Base-by-base conservation (phyloP, 345 rosid species). In the Corchorus capsularis region DNA sequence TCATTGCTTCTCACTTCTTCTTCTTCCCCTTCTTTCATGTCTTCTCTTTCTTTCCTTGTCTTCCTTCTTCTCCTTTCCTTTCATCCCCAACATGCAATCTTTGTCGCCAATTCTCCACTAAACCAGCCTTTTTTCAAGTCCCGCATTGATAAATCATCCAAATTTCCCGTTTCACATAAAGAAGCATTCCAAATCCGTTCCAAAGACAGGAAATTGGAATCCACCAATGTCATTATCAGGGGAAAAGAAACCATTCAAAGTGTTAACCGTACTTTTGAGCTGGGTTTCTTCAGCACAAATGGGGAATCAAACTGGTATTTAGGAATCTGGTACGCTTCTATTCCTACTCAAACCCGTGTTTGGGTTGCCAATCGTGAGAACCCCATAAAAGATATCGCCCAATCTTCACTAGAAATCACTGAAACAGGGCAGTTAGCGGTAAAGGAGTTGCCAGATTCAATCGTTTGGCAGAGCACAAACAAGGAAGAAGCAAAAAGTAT, bases 361-460 rank as follows among this genome's bases (percentile, higher is more conserved):
- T 90, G 90, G 93, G 89, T 89, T 20, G 93, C 89, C 8, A 87
- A 89, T 72, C 86, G 90, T 8, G 87, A 75, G 17, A 82, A 66
- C 4, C 86, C 88, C 72, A 65, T 82, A 8, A 45, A 78, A 49
- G 79, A 86, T 46, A 61, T 76, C 37, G 15, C 80, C 15, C 69
- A 77, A 15, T 64, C 86, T 17, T 66, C 81, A 10, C 71, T 88
- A 0, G 60, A 78, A 69, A 57, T 87, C 71, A 68, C 81, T 0
- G 79, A 49, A 17, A 37, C 46, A 7, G 89, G 91, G 52, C 74
- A 56, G 41, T 61, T 90, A 17, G 86, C 82, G 0, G 68, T 88
- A 75, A 78, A 35, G 60, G 90, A 84, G 43, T 81, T 83, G 5
- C 73, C 61, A 7, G 71, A 35, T 60, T 66, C 81, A 16, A 54